phyloP scores from a whole-genome alignment of 2,329 filamentous ascomycete genomes.

The Colletotrichum orbiculare region DNA sequence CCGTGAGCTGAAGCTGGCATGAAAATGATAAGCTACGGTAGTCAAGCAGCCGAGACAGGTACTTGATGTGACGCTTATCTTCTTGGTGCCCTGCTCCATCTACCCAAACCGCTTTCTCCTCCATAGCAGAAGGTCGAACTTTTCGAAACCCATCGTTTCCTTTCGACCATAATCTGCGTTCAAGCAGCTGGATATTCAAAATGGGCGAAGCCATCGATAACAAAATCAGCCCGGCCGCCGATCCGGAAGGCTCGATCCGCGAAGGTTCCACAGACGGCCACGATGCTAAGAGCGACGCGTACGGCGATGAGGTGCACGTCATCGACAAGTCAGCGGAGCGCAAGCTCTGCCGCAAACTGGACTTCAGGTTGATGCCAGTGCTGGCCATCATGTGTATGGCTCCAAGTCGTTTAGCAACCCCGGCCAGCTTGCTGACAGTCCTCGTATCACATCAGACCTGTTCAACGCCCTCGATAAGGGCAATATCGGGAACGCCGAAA shows the following conservation, averaged over 20 bases:
- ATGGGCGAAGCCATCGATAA: conserved; percentile 16
- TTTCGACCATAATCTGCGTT: too few relatives aligned
- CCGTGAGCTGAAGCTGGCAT: too few relatives aligned
- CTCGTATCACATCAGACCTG: conserved; percentile 46
- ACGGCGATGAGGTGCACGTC: conserved; percentile 43
- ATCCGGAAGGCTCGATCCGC: conserved; percentile 3
- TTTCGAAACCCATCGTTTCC: background rate
- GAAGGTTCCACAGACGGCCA: conserved; percentile 17
- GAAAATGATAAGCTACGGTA: too few relatives aligned
- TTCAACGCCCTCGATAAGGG: conserved; percentile 60
- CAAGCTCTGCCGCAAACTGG: conserved; percentile 64
- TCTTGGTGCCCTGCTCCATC: too few relatives aligned
- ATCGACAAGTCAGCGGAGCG: conserved; percentile 58
- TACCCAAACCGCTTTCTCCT: background rate
- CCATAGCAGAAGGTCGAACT: too few relatives aligned
- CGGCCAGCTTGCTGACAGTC: too few relatives aligned
- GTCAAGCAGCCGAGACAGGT: too few relatives aligned
- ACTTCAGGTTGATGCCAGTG: conserved; percentile 63
- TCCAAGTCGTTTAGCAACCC: conserved; percentile 8
- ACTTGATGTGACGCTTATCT: too few relatives aligned
- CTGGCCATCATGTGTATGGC: conserved; percentile 62
- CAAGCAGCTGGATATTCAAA: too few relatives aligned
- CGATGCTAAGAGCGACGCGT: conserved; percentile 9
- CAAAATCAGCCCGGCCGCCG: conserved; percentile 7
- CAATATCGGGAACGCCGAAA: conserved; percentile 57